These are phyloP conservation scores for Berkeleyomyces basicola DNA, from an alignment of 2,329 filamentous ascomycete genomes.

Conservation along the genomic window DNA sequence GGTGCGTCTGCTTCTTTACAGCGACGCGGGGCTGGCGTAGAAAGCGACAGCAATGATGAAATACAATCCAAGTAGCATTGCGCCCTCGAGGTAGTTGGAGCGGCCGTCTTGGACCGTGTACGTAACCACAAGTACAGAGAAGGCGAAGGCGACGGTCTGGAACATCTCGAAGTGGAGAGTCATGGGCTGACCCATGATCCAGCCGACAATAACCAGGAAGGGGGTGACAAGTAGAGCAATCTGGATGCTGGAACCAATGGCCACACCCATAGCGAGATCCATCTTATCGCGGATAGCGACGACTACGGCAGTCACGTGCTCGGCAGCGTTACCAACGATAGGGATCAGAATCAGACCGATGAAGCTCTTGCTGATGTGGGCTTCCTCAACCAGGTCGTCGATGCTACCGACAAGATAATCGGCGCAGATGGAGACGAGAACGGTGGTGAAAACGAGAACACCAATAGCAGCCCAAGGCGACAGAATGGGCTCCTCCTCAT, in stretches of 20 bases:
- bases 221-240: slow-evolving; percentile 71
- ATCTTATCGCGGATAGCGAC: slow-evolving; percentile 66
- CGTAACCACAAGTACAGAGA: slow-evolving; percentile 58
- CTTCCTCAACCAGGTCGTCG: slow-evolving; percentile 50
- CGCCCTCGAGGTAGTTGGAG: slow-evolving; percentile 70
- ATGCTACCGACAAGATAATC: slow-evolving; percentile 66
- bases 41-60: slow-evolving; percentile 45
- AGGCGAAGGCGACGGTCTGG: slow-evolving; percentile 66
- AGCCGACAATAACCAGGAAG: slow-evolving; percentile 63
- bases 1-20: slow-evolving; percentile 14
- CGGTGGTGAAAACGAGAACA: slow-evolving; percentile 53
- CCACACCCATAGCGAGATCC: slow-evolving; percentile 59
- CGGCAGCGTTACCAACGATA: slow-evolving; percentile 65
- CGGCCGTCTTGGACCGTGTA: slow-evolving; percentile 68
- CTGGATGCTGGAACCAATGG: slow-evolving; percentile 67
- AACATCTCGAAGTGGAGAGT: slow-evolving; percentile 74
- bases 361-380: slow-evolving; percentile 62
- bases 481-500: slow-evolving; percentile 30
- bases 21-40: slow-evolving; percentile 31
- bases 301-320: slow-evolving; percentile 67
- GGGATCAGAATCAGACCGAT: slow-evolving; percentile 66
- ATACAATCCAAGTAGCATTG: slow-evolving; percentile 43
- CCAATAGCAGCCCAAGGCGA: slow-evolving; percentile 44
- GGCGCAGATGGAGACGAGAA: slow-evolving; percentile 56
- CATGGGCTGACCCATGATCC: slow-evolving; percentile 58